phyloP scores from a whole-genome alignment of 495 filamentous ascomycete species.

The Podospora pseudoanserina region DNA sequence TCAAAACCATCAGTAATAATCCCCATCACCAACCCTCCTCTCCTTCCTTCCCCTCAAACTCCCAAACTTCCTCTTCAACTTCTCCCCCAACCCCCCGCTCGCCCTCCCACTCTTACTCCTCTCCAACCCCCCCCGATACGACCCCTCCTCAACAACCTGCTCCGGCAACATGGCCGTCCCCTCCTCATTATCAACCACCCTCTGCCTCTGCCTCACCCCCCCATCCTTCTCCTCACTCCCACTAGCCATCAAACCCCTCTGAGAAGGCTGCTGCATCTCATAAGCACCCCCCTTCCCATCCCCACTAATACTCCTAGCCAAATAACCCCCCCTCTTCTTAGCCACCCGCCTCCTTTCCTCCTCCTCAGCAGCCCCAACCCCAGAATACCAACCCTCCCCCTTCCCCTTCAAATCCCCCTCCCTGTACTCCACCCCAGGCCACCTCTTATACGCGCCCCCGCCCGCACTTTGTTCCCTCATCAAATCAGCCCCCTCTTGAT shows the following conservation, averaged over 20 bases:
- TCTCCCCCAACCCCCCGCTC: background rate
- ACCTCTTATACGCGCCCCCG: constrained; percentile 64
- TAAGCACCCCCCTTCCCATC: background rate
- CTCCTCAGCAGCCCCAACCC: constrained; percentile 64
- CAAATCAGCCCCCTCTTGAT: constrained; percentile 82
- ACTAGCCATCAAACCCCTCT: background rate
- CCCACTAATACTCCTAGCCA: background rate
- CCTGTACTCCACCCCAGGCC: constrained; percentile 63
- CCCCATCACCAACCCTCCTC: background rate
- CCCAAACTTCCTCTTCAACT: background rate
- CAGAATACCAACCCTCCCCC: constrained; percentile 68
- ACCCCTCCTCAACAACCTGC: background rate
- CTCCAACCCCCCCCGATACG: background rate
- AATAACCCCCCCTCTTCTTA: background rate
- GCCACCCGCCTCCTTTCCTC: constrained; percentile 13
- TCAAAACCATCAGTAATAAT: background rate
- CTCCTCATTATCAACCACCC: background rate
- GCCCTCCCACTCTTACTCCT: background rate
- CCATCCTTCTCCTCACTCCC: background rate
- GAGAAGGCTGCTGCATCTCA: background rate
- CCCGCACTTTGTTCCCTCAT: constrained; percentile 63
- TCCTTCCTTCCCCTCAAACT: background rate
- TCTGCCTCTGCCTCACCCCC: background rate
- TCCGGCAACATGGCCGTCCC: background rate
- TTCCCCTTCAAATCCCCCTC: constrained; percentile 74